Evolutionary conservation across 140 eudicot species (phyloP).

Genomic region (Ambrosia hybrid): DNA sequence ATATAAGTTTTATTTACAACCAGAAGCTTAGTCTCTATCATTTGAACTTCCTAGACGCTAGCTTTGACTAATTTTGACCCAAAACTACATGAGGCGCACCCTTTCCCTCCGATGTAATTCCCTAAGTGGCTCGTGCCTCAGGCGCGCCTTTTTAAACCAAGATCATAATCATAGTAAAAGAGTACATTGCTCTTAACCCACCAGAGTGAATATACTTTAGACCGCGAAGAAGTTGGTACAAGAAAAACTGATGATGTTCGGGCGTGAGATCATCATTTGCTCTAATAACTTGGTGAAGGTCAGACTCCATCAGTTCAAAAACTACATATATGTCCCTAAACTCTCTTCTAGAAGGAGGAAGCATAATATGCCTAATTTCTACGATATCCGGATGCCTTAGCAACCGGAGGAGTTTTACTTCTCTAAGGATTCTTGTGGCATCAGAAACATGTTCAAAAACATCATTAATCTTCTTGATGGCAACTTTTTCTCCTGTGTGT

Average conservation of each 20-base stretch:
- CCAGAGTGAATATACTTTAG: constrained; percentile 48
- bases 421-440: constrained; percentile 45
- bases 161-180: not conserved
- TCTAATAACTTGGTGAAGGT: constrained; percentile 47
- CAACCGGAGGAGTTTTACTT: constrained; percentile 44
- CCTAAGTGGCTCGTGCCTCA: too few species aligned
- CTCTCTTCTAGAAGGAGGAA: constrained; percentile 48
- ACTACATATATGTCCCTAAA: constrained; percentile 44
- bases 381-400: constrained; percentile 47
- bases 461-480: constrained; percentile 47
- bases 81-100: too few species aligned
- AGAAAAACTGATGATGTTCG: constrained; percentile 46
- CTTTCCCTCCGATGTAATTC: too few species aligned
- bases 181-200: not conserved
- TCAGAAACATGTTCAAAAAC: constrained; percentile 47
- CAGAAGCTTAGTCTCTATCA: too few species aligned
- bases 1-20: too few species aligned
- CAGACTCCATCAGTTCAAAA: constrained; percentile 46
- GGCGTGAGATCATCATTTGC: constrained; percentile 49
- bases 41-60: too few species aligned
- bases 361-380: constrained; percentile 43
- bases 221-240: constrained; percentile 49
- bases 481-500: constrained; percentile 39
- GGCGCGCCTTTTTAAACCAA: not conserved
- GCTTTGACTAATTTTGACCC: too few species aligned